These are phyloP conservation scores for Kalaharituber pfeilii DNA, from an alignment of 2,329 filamentous ascomycete species.

Conservation along the genomic window DNA sequence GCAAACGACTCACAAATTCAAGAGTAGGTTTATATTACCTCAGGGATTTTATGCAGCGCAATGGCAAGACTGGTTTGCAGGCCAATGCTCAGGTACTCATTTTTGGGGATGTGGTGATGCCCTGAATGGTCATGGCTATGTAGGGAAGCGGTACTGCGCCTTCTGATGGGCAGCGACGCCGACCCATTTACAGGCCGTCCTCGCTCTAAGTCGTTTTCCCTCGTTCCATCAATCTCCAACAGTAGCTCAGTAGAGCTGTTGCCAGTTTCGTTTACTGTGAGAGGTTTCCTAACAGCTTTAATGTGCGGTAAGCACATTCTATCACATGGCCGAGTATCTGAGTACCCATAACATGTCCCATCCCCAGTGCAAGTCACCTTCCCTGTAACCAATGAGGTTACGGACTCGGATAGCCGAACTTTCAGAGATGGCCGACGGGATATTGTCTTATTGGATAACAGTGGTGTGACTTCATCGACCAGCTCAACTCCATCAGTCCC, in stretches of 20 bases:
- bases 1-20: neutral
- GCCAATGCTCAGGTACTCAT: conserved; percentile 87
- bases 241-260: neutral
- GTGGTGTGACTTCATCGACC: neutral
- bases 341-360: conserved; percentile 46
- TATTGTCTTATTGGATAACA: neutral
- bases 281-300: neutral
- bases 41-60: conserved; percentile 87
- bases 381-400: neutral
- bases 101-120: conserved; percentile 88
- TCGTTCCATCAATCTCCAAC: neutral
- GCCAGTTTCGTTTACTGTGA: neutral
- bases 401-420: neutral
- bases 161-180: neutral
- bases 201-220: neutral
- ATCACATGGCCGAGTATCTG: conserved; percentile 29
- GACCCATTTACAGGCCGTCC: neutral
- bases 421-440: neutral
- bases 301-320: neutral
- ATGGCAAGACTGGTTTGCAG: conserved; percentile 92
- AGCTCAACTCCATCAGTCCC: too few relatives aligned
- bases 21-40: conserved; percentile 31
- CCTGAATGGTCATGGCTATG: conserved; percentile 33
- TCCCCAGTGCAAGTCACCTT: conserved; percentile 25
- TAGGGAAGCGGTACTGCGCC: neutral